Conservation (phyloP, 176 grass and related monocot genomes). For the Pontederia crassipes region DNA sequence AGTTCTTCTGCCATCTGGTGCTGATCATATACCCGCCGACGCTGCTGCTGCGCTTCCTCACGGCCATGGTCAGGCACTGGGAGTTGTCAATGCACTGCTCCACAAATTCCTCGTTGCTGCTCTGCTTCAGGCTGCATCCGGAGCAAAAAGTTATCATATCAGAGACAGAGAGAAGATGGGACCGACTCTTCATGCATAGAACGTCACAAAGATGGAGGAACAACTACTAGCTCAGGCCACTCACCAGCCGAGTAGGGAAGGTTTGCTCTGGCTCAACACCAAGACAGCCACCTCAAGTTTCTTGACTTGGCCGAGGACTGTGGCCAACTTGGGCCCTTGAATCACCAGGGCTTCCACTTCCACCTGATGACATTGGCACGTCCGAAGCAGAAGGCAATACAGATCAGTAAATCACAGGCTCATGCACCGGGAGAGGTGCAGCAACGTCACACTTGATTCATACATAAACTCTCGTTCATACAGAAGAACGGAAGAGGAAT, state of each 20-base stretch:
- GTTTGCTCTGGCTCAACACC: conserved; percentile 19
- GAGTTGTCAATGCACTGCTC: conserved; percentile 84
- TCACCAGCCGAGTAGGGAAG: conserved; percentile 39
- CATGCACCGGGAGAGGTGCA: not conserved
- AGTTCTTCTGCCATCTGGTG: conserved; percentile 95
- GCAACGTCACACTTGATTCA: not conserved
- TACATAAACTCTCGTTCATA: too few relatives aligned
- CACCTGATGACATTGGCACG: not conserved
- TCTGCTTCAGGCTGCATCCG: conserved; percentile 33
- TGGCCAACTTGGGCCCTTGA: conserved; percentile 19
- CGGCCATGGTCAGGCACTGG: conserved; percentile 75
- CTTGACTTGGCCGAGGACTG: conserved; percentile 27
- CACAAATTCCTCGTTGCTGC: conserved; percentile 68
- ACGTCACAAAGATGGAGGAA: too few relatives aligned
- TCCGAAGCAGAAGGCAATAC: not conserved
- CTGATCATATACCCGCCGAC: conserved; percentile 71
- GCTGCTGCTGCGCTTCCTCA: conserved; percentile 73
- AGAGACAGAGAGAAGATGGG: too few relatives aligned
- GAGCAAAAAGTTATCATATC: not conserved
- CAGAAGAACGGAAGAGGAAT: too few relatives aligned
- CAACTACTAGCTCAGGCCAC: not conserved
- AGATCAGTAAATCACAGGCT: not conserved
- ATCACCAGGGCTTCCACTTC: conserved; percentile 24
- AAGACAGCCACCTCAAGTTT: conserved; percentile 22
- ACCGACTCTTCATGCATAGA: too few relatives aligned